Base-by-base conservation (phyloP, 345 rosid species). In the Litchi chinensis region DNA sequence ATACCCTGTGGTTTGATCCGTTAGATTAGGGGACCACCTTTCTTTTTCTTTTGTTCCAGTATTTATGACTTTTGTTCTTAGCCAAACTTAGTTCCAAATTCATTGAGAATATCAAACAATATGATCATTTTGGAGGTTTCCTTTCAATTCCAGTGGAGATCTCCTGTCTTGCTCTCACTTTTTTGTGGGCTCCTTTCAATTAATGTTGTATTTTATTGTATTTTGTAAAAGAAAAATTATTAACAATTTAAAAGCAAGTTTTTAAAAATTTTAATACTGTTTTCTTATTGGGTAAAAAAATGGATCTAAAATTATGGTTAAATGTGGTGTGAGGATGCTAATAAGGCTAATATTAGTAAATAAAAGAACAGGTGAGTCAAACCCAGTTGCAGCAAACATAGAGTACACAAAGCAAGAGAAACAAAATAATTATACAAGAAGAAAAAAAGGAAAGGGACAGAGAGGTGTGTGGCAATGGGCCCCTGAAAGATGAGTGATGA, bases 11-110 rank as follows among this genome's bases (percentile, higher is more conserved):
- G 54, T 39, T 13, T 39, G 21, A 67, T 39, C 68, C 73, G 39
- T 48, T 77, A 18, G 69, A 60, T 76, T 43, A 48, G 4, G 79
- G 84, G 83, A 83, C 87, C 83, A 75, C 82, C 32, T 26, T 59
- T 32, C 24, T n/a, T 16, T 16, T 56, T 6, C 6, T 59, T 18
- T 59, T 59, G 56, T 54, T 19, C 2, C 41, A 15, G 78, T 66
- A 70, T 71, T 80, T 76, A 66, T 80, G 64, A 39, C 54, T 65
- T 67, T 80, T 82, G 82, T 79, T 71, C 62, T 74, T 71, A 74
- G 54, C 78, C 80, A 76, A 73, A 70, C 21, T 68, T 74, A 5
- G 77, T 59, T 83, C 15, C 24, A 41, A 63, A 54, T 69, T 66
- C 65, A 72, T 80, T 43, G 65, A 19, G 76, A 65, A 28, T 50